These are phyloP conservation scores for Vicia faba DNA, from an alignment of 306 rosid genomes.

Conservation along the genomic window DNA sequence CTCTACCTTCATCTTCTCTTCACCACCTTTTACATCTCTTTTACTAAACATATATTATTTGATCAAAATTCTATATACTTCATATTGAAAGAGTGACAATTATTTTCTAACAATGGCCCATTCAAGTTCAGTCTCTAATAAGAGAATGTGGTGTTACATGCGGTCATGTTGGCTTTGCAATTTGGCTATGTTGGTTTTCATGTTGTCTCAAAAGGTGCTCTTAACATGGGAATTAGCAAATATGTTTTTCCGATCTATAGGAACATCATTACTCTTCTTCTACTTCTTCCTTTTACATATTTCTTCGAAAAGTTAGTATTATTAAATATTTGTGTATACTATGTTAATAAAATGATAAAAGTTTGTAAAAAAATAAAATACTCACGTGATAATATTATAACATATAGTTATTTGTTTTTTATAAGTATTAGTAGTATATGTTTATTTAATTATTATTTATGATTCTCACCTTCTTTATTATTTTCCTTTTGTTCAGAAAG, in stretches of 20 bases:
- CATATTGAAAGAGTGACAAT: background rate
- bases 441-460: background rate
- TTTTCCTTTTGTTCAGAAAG: conserved; percentile 56
- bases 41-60: no score
- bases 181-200: no score
- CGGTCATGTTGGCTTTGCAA: no score
- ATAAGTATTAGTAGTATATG: background rate
- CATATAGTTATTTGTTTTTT: conserved; percentile 6
- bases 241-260: no score
- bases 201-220: no score
- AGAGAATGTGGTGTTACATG: conserved; percentile 88
- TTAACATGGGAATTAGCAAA: no score
- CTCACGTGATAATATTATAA: background rate
- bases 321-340: no score
- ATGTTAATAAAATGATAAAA: no score
- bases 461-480: background rate
- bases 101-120: conserved; percentile 57
- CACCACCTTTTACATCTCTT: conserved; percentile 33
- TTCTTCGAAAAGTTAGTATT: no score
- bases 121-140: conserved; percentile 16
- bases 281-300: no score
- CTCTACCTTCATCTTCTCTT: conserved; percentile 37
- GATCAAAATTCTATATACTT: background rate
- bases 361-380: conserved; percentile 26
- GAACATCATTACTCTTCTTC: no score